Evolutionary conservation across 2,329 filamentous ascomycete species (phyloP), one percentile per base, ranked within the genome.

Genomic region (Aspergillus felis): DNA sequence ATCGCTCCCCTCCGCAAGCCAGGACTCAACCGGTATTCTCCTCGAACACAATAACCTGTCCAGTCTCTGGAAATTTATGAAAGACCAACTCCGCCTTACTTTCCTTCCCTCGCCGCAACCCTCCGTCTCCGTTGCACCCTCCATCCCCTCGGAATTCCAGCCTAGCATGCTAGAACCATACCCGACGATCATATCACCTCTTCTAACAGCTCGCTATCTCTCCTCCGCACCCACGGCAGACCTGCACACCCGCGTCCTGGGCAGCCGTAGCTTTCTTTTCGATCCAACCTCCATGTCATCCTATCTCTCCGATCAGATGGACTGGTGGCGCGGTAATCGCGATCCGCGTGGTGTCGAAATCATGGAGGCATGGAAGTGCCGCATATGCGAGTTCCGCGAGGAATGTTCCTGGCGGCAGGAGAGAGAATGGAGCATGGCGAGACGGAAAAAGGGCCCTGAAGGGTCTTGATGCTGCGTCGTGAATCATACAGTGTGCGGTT

Each of bases 341-440:
- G 76, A 82, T 51, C 85, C 92, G 0, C 80, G 81, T 7, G 93
- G 93, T 0, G 92, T 97, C 2, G 81, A 84, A 6, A 82, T 95
- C 6, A 87, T 92, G 67, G 92, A 97, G 65, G 90, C 91, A 0
- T 96, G 88, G 77, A 97, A 97, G 72, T 97, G 93, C 71, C 79
- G 85, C 22, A 85, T 82, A 25, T 97, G 93, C 68, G 91, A 96
- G 63, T 97, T 97, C 72, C 84, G 82, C 0, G 87, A 90, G 2
- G 81, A 79, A 1, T 97, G 93, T 71, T 81, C 83, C 12, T 97
- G 93, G 93, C 81, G 92, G 41, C 80, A 82, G 64, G 80, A 80
- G 10, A 87, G 89, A 73, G 85, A 92, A 55, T 81, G 85, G 59
- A 85, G 89, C 59, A 67, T 68, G 62, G 73, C 72, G 54, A 70